Percentiles rank a stretch among this genome's conserved stretches.
Evolutionary conservation across 148 eudicot genomes (phyloP).

Genomic region (Euryodendron excelsum): DNA sequence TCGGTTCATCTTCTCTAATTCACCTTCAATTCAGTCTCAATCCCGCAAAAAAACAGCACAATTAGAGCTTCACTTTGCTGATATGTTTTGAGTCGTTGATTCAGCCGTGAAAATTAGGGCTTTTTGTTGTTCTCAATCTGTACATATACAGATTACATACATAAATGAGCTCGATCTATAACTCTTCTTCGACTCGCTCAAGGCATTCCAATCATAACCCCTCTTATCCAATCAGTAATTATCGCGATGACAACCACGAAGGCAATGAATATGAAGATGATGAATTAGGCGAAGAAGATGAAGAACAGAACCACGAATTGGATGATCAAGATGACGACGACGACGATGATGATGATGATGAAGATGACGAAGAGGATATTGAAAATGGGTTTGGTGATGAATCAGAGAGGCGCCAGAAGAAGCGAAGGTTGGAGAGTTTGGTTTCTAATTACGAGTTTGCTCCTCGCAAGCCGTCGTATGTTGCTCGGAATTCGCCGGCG

Average conservation of each 20-base stretch:
- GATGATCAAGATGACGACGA: conserved; percentile 30
- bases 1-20: neutral
- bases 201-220: conserved; percentile 35
- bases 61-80: neutral
- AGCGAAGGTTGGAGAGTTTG: conserved; percentile 53
- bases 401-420: conserved; percentile 46
- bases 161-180: conserved; percentile 18
- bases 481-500: neutral
- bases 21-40: neutral
- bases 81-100: neutral
- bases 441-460: conserved; percentile 42
- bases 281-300: conserved; percentile 21
- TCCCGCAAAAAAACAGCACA: neutral
- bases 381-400: conserved; percentile 24
- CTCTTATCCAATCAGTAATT: conserved; percentile 21
- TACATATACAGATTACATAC: too few species aligned
- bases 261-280: conserved; percentile 32
- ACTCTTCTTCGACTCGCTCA: conserved; percentile 23
- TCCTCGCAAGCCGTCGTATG: conserved; percentile 24
- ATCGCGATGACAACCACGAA: conserved; percentile 38
- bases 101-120: neutral
- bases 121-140: neutral
- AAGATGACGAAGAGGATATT: neutral
- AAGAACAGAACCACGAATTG: conserved; percentile 11
- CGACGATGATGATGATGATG: conserved; percentile 38